These are phyloP conservation scores for Aspergillus vadensis DNA, from an alignment of 2,329 filamentous ascomycete species.

Conservation along the genomic window DNA sequence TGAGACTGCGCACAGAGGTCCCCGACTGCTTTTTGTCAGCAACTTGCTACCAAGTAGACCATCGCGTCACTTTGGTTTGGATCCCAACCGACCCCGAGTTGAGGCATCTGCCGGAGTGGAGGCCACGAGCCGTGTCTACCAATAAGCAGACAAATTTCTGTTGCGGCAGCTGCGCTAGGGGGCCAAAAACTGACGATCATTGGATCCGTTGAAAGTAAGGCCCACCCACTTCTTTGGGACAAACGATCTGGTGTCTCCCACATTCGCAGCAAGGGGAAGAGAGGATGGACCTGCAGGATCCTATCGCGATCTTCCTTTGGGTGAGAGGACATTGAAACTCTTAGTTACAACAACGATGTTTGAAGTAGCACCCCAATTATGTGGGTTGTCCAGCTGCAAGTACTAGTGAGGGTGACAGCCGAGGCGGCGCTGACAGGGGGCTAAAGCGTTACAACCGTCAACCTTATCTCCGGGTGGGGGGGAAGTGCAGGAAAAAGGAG, in stretches of 20 bases:
- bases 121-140: background rate
- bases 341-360: too few species aligned
- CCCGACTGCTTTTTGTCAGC: background rate
- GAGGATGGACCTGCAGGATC: background rate
- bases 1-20: background rate
- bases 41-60: background rate
- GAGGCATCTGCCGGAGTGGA: background rate
- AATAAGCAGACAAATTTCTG: background rate
- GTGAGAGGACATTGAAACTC: background rate
- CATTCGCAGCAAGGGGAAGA: background rate
- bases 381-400: background rate
- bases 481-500: background rate
- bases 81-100: background rate
- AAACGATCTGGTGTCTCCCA: background rate
- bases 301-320: background rate
- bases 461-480: slow-evolving; percentile 8
- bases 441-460: slow-evolving; percentile 4
- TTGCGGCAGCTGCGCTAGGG: slow-evolving; percentile 4
- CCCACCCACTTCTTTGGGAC: background rate
- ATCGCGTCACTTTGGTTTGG: background rate
- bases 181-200: slow-evolving; percentile 1
- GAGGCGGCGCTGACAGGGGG: background rate
- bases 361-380: too few species aligned
- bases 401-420: background rate
- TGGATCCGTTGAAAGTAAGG: background rate